phyloP scores from a whole-genome alignment of 192 early-diverging fungal species.

The Chytriomyces confervae region DNA sequence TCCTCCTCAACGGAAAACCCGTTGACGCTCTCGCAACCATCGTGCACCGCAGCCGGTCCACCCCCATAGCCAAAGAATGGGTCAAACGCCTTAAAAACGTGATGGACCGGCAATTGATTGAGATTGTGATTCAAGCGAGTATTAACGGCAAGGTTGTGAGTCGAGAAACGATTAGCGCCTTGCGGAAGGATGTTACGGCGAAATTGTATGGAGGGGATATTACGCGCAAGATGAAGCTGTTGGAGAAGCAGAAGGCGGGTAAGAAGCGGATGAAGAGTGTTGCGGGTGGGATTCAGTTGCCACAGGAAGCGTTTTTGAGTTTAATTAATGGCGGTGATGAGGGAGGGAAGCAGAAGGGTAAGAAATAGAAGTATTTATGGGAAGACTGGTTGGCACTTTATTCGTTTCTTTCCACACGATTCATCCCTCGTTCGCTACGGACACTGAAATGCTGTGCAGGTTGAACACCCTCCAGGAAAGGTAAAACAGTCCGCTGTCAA shows the following conservation, averaged over 20 bases:
- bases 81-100: conserved; percentile 81
- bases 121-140: conserved; percentile 90
- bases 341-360: not conserved
- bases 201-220: conserved; percentile 97
- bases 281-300: conserved; percentile 84
- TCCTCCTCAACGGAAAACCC: conserved; percentile 87
- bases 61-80: conserved; percentile 79
- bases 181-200: conserved; percentile 95
- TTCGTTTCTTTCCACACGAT: no score
- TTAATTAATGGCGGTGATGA: conserved; percentile 44
- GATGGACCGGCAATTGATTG: conserved; percentile 86
- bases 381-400: no score
- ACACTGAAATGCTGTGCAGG: no score
- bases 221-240: conserved; percentile 95
- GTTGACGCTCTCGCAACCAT: conserved; percentile 94
- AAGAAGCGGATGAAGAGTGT: conserved; percentile 93
- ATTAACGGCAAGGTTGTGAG: conserved; percentile 85
- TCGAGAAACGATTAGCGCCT: conserved; percentile 82
- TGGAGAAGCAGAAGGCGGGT: conserved; percentile 93
- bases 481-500: no score
- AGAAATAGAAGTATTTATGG: not conserved
- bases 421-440: no score
- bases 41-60: conserved; percentile 74
- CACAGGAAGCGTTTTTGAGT: conserved; percentile 86
- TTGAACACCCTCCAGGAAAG: no score